Evolutionary conservation across 2,329 filamentous ascomycete genomes (phyloP).

Genomic region (Teratosphaeriaceae sp.): DNA sequence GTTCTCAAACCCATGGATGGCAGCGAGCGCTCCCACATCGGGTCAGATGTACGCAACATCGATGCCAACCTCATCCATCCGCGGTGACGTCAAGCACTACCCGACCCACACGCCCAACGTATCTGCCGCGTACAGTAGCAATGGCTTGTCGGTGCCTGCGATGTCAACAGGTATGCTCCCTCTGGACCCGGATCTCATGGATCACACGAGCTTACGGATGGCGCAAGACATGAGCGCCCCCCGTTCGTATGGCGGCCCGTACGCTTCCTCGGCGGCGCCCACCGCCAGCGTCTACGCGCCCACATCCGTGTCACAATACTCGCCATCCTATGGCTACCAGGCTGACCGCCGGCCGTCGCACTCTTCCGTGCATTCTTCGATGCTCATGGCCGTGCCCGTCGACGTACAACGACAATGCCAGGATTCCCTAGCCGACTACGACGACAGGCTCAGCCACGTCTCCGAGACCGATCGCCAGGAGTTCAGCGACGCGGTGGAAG

Average conservation of each 20-base stretch:
- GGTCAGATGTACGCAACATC: slow-evolving; percentile 60
- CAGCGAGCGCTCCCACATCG: slow-evolving; percentile 50
- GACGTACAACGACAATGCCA: slow-evolving; percentile 46
- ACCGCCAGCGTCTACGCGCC: slow-evolving; percentile 62
- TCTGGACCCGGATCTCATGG: slow-evolving; percentile 51
- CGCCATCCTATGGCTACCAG: slow-evolving; percentile 53
- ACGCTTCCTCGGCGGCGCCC: slow-evolving; percentile 62
- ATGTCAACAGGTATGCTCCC: slow-evolving; percentile 63
- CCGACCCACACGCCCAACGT: slow-evolving; percentile 22
- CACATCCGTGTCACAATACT: slow-evolving; percentile 65
- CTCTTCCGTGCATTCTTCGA: slow-evolving; percentile 63
- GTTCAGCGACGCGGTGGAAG: slow-evolving; percentile 85
- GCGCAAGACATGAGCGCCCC: slow-evolving; percentile 66
- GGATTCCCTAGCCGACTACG: slow-evolving; percentile 59
- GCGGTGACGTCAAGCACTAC: slow-evolving; percentile 40
- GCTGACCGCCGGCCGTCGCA: slow-evolving; percentile 71
- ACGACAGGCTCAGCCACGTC: slow-evolving; percentile 48
- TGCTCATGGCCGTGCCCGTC: slow-evolving; percentile 42
- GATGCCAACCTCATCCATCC: slow-evolving; percentile 54
- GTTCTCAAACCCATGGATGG: slow-evolving; percentile 85
- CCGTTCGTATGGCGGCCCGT: slow-evolving; percentile 64
- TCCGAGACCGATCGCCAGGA: slow-evolving; percentile 57
- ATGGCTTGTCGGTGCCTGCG: slow-evolving; percentile 65
- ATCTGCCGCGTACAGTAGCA: slow-evolving; percentile 55
- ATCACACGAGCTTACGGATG: slow-evolving; percentile 59